phyloP scores from a whole-genome alignment of 768 basidiomycete species.

The Dendrothele bispora region DNA sequence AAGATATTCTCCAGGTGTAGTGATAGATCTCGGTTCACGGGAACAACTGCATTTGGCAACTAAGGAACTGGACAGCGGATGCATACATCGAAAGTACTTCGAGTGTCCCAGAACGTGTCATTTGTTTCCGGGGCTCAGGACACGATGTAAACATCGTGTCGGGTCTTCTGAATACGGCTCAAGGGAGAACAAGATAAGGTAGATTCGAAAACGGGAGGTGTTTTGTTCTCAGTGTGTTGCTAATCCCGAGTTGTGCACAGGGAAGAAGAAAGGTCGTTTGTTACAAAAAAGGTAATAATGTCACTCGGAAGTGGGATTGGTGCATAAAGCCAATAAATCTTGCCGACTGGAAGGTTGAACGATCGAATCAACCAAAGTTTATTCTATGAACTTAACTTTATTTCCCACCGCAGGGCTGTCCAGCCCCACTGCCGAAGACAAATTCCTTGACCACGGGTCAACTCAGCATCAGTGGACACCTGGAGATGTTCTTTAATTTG shows the following conservation, averaged over 20 bases:
- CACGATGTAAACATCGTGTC: constrained; percentile 70
- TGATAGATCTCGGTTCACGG: constrained; percentile 32
- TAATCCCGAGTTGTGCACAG: no score
- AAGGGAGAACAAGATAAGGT: constrained; percentile 57
- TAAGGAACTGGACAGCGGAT: constrained; percentile 51
- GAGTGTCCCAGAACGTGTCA: constrained; percentile 52
- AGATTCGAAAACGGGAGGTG: constrained; percentile 18
- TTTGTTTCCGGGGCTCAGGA: constrained; percentile 65
- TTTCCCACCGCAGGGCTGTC: background rate
- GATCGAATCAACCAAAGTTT: constrained; percentile 7
- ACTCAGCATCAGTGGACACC: no score
- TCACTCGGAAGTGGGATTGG: background rate
- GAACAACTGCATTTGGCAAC: constrained; percentile 54
- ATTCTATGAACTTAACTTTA: constrained; percentile 2
- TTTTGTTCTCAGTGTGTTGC: no score
- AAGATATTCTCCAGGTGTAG: constrained; percentile 16
- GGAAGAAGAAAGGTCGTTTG: constrained; percentile 6
- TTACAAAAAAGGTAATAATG: constrained; percentile 7
- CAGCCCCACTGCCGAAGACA: constrained; percentile 4
- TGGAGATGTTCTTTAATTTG: no score
- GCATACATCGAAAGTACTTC: constrained; percentile 36
- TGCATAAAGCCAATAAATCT: background rate
- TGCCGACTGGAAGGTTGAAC: background rate
- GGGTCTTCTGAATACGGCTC: constrained; percentile 54
- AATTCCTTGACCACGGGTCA: no score